Base-by-base conservation (phyloP, 2,329 filamentous ascomycete species). In the Ascocoryne sarcoides region DNA sequence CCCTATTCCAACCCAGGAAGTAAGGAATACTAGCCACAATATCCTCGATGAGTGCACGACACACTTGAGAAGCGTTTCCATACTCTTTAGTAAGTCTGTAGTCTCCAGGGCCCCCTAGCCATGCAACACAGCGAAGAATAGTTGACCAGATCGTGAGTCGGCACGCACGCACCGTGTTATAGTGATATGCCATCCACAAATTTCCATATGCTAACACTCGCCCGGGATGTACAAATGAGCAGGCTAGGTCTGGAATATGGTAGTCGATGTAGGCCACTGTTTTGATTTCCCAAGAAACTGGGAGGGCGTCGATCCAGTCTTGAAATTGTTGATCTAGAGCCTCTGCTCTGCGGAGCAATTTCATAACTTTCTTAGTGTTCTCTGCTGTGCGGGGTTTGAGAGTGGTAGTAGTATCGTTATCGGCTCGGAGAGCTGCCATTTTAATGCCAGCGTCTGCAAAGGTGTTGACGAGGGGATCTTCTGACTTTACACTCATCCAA, bases 61-160 rank as follows among this genome's bases (percentile, higher is more conserved):
- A 75, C 2, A 63, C 66, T 23, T 66, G 60, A 10, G 69, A 66
- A 3, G 72, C 71, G 0, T 68, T 68, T 10, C 71, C 69, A 50
- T 78, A 79, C 56, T 79, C 73, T 20, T 71, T 67, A 7, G 74
- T 78, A 2, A 74, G 75, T 37, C 73, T 65, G 53, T 79, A 79
- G 59, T 80, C 75, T 9, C 71, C 64, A 0, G 73, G 72, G n/a
- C 68, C 61, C 51, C 68, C 72, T 14, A 74, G 62, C 74, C 75
- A 79, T 4, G 75, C 76, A 2, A 69, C 67, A 50, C 75, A 77
- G 5, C 76, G 70, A 10, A 79, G 69, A 32, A 72, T 68, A 16
- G 76, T 61, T 12, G 71, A 68, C 8, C 69, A 67, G 15, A 79
- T 63, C 34, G 74, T 66, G 16, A 80, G 60, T 3, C 75, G 65